phyloP scores from a whole-genome alignment of 2,329 filamentous ascomycete species.

The Calycina marina region DNA sequence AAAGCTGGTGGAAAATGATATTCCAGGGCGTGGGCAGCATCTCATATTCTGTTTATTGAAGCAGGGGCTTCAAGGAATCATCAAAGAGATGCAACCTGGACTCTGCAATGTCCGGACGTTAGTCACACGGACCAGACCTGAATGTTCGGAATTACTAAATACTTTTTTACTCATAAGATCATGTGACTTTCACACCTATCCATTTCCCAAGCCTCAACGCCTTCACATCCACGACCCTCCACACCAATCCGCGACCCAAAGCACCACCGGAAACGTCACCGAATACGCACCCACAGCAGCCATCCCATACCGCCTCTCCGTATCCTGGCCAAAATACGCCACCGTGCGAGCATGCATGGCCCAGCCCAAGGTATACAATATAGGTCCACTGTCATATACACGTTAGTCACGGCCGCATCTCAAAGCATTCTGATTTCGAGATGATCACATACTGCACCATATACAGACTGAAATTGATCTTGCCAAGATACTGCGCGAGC shows the following conservation, averaged over 20 bases:
- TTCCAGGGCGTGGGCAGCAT: too few relatives aligned
- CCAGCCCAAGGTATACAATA: not conserved
- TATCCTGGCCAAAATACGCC: not conserved
- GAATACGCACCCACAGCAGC: not conserved
- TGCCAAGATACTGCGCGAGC: slow-evolving; percentile 37
- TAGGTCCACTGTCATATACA: too few relatives aligned
- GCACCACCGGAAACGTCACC: not conserved
- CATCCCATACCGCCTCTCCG: not conserved
- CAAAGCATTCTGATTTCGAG: too few relatives aligned
- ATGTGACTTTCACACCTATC: not conserved
- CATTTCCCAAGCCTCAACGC: not conserved
- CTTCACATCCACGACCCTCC: not conserved
- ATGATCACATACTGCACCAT: slow-evolving; percentile 39
- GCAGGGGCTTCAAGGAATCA: too few relatives aligned
- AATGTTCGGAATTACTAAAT: too few relatives aligned
- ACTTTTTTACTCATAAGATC: too few relatives aligned
- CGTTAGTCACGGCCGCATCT: too few relatives aligned
- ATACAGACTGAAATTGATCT: slow-evolving; percentile 41
- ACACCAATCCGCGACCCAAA: not conserved
- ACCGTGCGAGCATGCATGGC: not conserved
- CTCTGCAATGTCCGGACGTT: too few relatives aligned
- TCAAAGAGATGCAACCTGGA: too few relatives aligned
- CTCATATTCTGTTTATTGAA: too few relatives aligned
- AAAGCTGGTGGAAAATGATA: too few relatives aligned
- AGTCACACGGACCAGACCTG: too few relatives aligned